Evolutionary conservation across 106 monocot species (phyloP), one percentile per base, ranked within the genome.

Genomic region (Narthecium ossifragum): DNA sequence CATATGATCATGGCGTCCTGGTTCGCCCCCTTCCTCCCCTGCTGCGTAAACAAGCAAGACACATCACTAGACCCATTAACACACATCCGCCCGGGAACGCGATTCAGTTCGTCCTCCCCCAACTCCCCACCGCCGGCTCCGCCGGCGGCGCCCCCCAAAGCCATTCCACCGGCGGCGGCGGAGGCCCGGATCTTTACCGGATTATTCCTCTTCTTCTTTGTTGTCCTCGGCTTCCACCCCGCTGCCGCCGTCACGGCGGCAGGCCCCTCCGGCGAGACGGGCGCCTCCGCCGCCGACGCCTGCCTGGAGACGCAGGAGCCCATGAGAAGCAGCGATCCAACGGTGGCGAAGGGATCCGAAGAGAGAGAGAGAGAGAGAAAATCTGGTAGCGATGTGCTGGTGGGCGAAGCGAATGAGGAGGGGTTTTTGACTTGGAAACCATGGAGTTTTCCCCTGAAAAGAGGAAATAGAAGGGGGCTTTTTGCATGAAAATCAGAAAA

Each of bases 1-100:
- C 83, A 83, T 15, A 75, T 62, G 53, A 83, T 37, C 83, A 83
- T 83, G 58, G 83, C 74, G 36, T 83, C 83, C 74, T 83, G 78
- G 49, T 83, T 83, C 51, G 56, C 61, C 52, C 83, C 83, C 52
- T 83, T 83, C 74, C 46, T 71, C 1, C 83, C 83, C 66, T 83
- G 78, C 66, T 66, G 65, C 7, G 80, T 66, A 59, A 61, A 80
- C 17, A 80, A 39, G 2, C 70, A 80, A 5, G 80, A 78, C 8
- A 55, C 49, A 8, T 53, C 48, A 50, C 66, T 71, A 8, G 63
- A 55, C 6, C 78, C 78, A 55, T 71, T 71, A 15, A 70, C 12
- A 41, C 65, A 69, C 67, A 78, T 66, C 51, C 87, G 59, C 26
- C 75, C 87, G 10, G 68, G 58, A 28, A 88, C 57, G n/a, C 64